A percentile compares a stretch with the other conserved stretches of the same genome.
These are phyloP conservation scores for Ustilago cynodontis DNA, from an alignment of 1,284 basidiomycete species.

Conservation along the genomic window DNA sequence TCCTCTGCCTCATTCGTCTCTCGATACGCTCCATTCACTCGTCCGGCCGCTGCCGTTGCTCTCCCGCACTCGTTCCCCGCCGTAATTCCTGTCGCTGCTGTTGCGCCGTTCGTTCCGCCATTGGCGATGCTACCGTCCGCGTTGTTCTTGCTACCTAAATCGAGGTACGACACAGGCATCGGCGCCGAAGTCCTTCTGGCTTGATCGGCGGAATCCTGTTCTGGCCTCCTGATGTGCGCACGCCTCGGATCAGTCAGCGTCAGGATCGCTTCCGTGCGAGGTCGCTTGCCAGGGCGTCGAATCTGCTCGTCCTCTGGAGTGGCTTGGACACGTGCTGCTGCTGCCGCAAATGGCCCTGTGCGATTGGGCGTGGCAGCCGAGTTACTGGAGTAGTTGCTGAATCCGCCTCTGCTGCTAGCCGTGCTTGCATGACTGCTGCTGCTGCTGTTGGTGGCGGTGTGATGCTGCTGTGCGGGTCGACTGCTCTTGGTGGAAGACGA, in stretches of 20 bases:
- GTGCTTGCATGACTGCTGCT: background rate
- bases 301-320: slow-evolving; percentile 52
- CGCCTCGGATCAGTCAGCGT: slow-evolving; percentile 24
- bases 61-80: slow-evolving; percentile 5
- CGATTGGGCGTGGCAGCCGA: slow-evolving; percentile 23
- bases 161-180: slow-evolving; percentile 30
- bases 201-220: background rate
- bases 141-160: slow-evolving; percentile 8
- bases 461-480: background rate
- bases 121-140: slow-evolving; percentile 17
- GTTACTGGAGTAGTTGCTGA: slow-evolving; percentile 12
- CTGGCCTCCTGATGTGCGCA: background rate
- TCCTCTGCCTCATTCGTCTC: slow-evolving; percentile 3
- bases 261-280: slow-evolving; percentile 16
- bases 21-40: slow-evolving; percentile 4
- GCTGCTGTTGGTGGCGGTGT: slow-evolving; percentile 5
- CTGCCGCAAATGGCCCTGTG: slow-evolving; percentile 16
- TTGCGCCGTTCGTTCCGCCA: background rate
- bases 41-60: slow-evolving; percentile 3
- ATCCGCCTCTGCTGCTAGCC: slow-evolving; percentile 1
- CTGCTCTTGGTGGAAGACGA: background rate
- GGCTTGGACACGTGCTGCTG: slow-evolving; percentile 22
- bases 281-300: slow-evolving; percentile 42
- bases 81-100: slow-evolving; percentile 1
- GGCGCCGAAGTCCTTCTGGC: slow-evolving; percentile 1